Conservation (phyloP, 2,329 filamentous ascomycete genomes). For the Ophiostoma novo-ulmi region DNA sequence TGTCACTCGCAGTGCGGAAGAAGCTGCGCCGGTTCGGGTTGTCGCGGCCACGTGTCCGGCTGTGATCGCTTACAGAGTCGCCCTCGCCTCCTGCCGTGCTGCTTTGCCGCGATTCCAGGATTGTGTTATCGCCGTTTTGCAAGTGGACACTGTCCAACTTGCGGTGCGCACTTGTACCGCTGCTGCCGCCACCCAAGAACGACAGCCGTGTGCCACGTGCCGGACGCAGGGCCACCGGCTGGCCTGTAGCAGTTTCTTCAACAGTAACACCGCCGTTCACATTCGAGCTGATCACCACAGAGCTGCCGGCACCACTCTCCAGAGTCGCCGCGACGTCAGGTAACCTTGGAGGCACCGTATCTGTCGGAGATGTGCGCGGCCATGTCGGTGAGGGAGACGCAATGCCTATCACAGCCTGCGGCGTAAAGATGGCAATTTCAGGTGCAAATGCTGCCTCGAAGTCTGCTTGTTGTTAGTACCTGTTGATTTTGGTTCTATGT, state of each 20-base stretch:
- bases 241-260: conserved; percentile 48
- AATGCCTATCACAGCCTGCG: conserved; percentile 39
- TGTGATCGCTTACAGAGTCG: conserved; percentile 31
- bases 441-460: conserved; percentile 60
- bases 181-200: conserved; percentile 48
- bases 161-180: conserved; percentile 29
- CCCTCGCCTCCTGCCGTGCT: conserved; percentile 30
- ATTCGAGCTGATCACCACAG: conserved; percentile 19
- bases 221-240: conserved; percentile 48
- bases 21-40: conserved; percentile 39
- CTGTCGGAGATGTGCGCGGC: conserved; percentile 45
- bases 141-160: conserved; percentile 25
- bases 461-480: conserved; percentile 37
- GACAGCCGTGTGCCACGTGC: conserved; percentile 51
- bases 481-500: neutral
- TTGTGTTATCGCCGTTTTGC: conserved; percentile 2
- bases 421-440: conserved; percentile 59
- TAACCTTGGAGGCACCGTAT: conserved; percentile 32
- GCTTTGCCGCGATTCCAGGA: conserved; percentile 22
- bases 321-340: conserved; percentile 36
- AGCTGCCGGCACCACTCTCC: conserved; percentile 30
- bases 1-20: conserved; percentile 35
- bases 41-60: conserved; percentile 32
- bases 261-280: conserved; percentile 2
- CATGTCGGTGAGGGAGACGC: conserved; percentile 42